Evolutionary conservation across 257 asterid genomes (phyloP), one percentile per base, ranked within the genome.

Genomic region (Ehretia macrophylla): DNA sequence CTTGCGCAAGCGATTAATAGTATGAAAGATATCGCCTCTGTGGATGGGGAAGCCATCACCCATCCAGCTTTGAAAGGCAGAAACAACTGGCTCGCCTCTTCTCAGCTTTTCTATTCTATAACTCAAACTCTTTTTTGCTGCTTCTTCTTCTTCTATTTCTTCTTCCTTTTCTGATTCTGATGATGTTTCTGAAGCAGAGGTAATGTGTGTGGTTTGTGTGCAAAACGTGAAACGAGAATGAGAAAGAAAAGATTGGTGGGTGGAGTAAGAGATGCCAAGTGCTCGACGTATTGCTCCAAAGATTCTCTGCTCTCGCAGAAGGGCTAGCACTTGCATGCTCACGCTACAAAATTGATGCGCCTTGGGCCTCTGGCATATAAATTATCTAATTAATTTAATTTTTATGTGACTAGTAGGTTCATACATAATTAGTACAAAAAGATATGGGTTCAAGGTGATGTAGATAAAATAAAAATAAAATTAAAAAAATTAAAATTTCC

Each of bases 61-160:
- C 98, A 88, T 91, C 98, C 96, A 91, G 71, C 88, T 63, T 68
- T 72, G 95, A 73, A 91, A 91, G 56, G 98, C 95, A 53, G 82
- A 71, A 40, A 79, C 75, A 44, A 91, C 77, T 13, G 86, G 56
- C 55, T 81, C 81, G 54, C 83, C 83, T 74, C 68, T 72, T 18
- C 64, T 72, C 53, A 91, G 68, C 39, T 77, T 83, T 72, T 88
- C 98, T 44, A 91, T 82, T 73, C 82, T 77, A 47, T 68, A 66
- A 75, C 96, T 83, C 67, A 91, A 74, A 68, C 74, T 83, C 64
- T 68, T 74, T 9, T 67, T 22, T 64, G 51, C 79, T 65, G 61
- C 71, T 64, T 44, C 75, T 55, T 49, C 64, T 55, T 32, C 69
- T 42, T 19, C 66, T 66, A 51, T 73, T 53, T 56, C 65, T 37